Evolutionary conservation across 2,329 filamentous ascomycete species (phyloP).

Genomic region (Nannizziopsis barbatae): DNA sequence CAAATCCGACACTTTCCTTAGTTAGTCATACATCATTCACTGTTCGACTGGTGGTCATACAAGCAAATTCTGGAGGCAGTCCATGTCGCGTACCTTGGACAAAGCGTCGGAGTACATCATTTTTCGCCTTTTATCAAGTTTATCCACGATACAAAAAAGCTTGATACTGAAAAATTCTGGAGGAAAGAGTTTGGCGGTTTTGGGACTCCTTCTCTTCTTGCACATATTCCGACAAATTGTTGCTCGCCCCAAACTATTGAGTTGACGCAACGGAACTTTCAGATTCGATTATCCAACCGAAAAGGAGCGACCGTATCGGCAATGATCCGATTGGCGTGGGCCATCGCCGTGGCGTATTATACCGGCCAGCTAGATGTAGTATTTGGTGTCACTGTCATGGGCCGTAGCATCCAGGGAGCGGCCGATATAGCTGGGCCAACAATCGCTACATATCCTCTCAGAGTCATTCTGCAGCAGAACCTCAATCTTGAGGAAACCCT

Average conservation of each 20-base stretch:
- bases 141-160: not conserved
- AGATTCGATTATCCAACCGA: not conserved
- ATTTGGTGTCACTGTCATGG: slow-evolving; percentile 35
- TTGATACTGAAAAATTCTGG: slow-evolving; percentile 3
- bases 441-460: slow-evolving; percentile 35
- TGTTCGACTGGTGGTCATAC: slow-evolving; percentile 33
- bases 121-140: slow-evolving; percentile 10
- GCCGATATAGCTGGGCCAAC: slow-evolving; percentile 33
- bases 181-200: slow-evolving; percentile 4
- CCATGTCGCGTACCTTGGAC: slow-evolving; percentile 8
- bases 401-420: slow-evolving; percentile 30
- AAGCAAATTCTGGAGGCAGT: slow-evolving; percentile 15
- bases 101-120: slow-evolving; percentile 1
- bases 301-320: slow-evolving; percentile 6
- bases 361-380: slow-evolving; percentile 28
- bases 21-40: slow-evolving; percentile 35
- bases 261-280: slow-evolving; percentile 1
- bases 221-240: not conserved
- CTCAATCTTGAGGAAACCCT: slow-evolving; percentile 39
- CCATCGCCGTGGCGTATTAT: slow-evolving; percentile 3
- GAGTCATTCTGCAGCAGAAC: slow-evolving; percentile 25
- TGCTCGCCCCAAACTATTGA: not conserved
- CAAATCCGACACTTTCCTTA: slow-evolving; percentile 22
- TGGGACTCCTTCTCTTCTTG: not conserved
- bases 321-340: slow-evolving; percentile 10